A percentile compares a stretch with the other conserved stretches of the same genome.
These are phyloP conservation scores for Pseudocercospora fuligena DNA, from an alignment of 2,329 filamentous ascomycete genomes.

Conservation along the genomic window DNA sequence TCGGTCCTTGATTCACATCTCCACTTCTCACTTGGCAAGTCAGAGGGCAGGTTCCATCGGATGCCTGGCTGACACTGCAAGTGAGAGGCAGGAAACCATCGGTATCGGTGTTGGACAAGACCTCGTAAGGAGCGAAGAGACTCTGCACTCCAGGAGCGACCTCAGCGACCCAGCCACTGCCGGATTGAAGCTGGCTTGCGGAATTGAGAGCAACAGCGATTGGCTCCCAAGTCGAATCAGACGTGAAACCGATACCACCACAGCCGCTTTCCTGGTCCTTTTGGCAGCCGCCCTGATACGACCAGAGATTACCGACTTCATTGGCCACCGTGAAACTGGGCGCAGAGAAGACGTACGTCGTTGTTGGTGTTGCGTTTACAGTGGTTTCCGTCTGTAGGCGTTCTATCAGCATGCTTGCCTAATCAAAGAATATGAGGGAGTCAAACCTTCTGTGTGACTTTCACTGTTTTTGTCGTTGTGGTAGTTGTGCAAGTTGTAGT, in stretches of 20 bases:
- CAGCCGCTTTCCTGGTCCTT: background rate
- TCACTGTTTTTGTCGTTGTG: background rate
- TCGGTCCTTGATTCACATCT: background rate
- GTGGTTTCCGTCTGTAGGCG: background rate
- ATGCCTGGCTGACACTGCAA: background rate
- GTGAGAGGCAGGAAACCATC: background rate
- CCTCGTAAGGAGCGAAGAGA: background rate
- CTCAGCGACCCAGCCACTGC: background rate
- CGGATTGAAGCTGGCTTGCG: background rate
- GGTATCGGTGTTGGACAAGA: background rate
- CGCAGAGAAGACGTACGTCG: background rate
- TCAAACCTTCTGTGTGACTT: background rate
- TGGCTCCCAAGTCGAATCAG: background rate
- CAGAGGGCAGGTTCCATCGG: constrained; percentile 1
- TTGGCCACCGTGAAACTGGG: background rate
- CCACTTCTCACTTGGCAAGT: background rate
- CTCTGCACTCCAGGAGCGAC: too few relatives aligned
- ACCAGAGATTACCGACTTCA: background rate
- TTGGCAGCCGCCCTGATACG: background rate
- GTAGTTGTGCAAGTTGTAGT: constrained; percentile 2
- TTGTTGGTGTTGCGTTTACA: background rate
- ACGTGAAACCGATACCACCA: background rate
- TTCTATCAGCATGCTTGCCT: background rate
- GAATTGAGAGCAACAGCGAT: background rate
- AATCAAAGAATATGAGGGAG: background rate